A percentile compares a stretch with the other conserved stretches of the same genome.
These are phyloP conservation scores for Sonneratia caseolaris DNA, from an alignment of 345 rosid species.

Conservation along the genomic window DNA sequence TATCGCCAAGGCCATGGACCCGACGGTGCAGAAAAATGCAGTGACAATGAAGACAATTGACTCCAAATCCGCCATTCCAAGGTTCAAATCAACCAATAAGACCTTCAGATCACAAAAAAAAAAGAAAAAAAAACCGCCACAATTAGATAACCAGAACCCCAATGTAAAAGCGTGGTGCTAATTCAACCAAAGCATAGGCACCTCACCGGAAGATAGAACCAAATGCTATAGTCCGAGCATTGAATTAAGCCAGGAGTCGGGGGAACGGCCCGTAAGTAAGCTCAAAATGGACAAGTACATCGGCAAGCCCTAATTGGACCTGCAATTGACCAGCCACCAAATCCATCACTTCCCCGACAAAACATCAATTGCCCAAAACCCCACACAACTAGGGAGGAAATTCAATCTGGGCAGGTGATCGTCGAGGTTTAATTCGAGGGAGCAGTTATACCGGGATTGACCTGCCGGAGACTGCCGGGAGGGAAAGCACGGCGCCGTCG, in stretches of 20 bases:
- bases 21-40: slow-evolving; percentile 62
- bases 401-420: neutral
- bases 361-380: too few relatives aligned
- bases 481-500: neutral
- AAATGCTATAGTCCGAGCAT: neutral
- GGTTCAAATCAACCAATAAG: neutral
- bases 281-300: neutral
- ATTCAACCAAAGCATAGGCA: neutral
- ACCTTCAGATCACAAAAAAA: neutral
- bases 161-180: too few relatives aligned
- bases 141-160: too few relatives aligned
- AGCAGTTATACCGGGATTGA: neutral
- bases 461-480: neutral
- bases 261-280: neutral
- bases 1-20: slow-evolving; percentile 64
- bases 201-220: neutral
- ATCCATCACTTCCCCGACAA: too few relatives aligned
- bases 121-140: neutral
- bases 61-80: slow-evolving; percentile 46
- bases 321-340: neutral
- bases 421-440: neutral
- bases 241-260: neutral
- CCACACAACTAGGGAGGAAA: neutral
- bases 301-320: slow-evolving; percentile 7
- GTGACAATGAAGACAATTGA: slow-evolving; percentile 38